Evolutionary conservation across 179 eudicot genomes (phyloP), one percentile per base, ranked within the genome.

Genomic region (Sideroxylon spinosum): DNA sequence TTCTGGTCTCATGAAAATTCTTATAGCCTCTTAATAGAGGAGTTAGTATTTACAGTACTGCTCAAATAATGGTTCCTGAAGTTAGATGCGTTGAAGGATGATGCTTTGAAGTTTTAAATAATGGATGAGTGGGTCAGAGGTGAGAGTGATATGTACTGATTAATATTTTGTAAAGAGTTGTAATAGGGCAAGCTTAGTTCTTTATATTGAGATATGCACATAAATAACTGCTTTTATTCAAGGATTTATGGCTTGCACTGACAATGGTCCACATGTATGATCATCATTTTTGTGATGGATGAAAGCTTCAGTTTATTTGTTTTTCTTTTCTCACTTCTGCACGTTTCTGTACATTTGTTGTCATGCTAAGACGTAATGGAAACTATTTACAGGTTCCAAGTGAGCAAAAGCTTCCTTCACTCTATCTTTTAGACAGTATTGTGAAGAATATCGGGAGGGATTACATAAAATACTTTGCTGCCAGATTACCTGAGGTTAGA

Each of bases 371-470:
- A 29, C 26, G 28, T 29, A 7, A 56, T 26, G 48, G 60, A 55
- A 74, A 55, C 80, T 20, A 72, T 86, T 78, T 88, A 76, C 97
- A 96, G 99, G 98, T 96, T 86, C 93, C 99, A 70, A 89, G 90
- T 76, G 99, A 96, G 20, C 98, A 91, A 81, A 96, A 96, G 90
- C 87, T 96, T 81, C 99, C 99, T 73, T 96, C 99, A 20, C 94
- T 96, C 22, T 96, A 96, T 85, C 89, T 96, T 46, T 84, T 96
- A 66, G 99, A 96, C 86, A 96, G 99, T 85, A 96, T 96, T 82
- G 99, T 96, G 85, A 96, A 96, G 91, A 94, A 96, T 86, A 94
- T 96, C 82, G 99, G 99, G 73, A 84, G 90, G 84, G 97, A 94
- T 80, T 95, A 93, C 86, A 92, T 95, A 79, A 95, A 93, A 76